phyloP scores from a whole-genome alignment of 2,329 filamentous ascomycete species.

The Alternaria alternata region DNA sequence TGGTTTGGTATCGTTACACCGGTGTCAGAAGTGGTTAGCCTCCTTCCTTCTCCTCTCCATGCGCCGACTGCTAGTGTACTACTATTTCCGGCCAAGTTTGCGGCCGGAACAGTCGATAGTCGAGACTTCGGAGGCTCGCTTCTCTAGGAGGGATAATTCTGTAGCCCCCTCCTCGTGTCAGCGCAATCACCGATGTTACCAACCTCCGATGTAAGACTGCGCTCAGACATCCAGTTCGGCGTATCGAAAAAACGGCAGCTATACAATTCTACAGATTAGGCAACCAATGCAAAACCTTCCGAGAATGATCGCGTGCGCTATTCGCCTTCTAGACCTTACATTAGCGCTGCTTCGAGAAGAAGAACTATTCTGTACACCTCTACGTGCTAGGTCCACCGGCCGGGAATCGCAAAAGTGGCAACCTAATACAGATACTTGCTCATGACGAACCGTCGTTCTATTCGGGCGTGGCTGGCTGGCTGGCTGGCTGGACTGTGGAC shows the following conservation, averaged over 20 bases:
- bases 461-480: neutral
- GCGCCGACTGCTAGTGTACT: neutral
- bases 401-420: neutral
- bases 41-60: neutral
- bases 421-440: neutral
- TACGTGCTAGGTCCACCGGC: neutral
- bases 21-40: neutral
- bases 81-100: neutral
- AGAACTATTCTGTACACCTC: neutral
- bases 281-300: slow-evolving; percentile 9
- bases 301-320: slow-evolving; percentile 6
- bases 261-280: neutral
- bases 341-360: slow-evolving; percentile 10
- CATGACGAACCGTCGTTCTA: neutral
- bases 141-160: neutral
- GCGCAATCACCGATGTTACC: slow-evolving; percentile 3
- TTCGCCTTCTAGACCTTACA: slow-evolving; percentile 2
- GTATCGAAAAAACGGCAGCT: neutral
- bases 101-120: neutral
- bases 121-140: neutral
- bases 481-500: neutral
- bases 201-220: slow-evolving; percentile 1
- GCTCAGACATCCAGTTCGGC: slow-evolving; percentile 4
- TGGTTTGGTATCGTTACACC: neutral
- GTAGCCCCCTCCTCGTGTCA: neutral